These are phyloP conservation scores for Oryza nivara DNA, from an alignment of 176 grass and related monocot species.

Conservation along the genomic window DNA sequence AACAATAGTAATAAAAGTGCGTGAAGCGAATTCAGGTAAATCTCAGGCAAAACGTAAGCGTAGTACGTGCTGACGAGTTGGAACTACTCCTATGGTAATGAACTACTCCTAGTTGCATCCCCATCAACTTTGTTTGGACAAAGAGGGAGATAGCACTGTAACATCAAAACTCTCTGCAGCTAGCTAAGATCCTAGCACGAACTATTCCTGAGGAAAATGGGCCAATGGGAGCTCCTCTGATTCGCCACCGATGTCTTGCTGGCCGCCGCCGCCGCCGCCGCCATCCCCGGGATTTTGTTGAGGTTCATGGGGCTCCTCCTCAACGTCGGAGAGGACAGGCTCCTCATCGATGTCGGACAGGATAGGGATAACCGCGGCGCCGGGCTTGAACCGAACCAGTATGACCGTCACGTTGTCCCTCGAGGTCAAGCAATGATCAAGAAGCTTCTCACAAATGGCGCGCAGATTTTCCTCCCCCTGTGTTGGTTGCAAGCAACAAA, in stretches of 20 bases:
- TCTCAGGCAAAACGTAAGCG: not conserved
- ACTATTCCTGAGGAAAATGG: not conserved
- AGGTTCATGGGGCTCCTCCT: not conserved
- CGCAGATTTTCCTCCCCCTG: slow-evolving; percentile 6
- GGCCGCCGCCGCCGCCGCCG: no score
- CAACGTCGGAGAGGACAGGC: not conserved
- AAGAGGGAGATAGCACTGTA: not conserved
- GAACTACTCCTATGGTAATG: not conserved
- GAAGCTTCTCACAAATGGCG: not conserved
- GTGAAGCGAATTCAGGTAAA: not conserved
- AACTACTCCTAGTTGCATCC: not conserved
- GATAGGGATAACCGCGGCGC: not conserved
- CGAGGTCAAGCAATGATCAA: not conserved
- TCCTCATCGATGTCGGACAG: not conserved
- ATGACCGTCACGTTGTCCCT: not conserved
- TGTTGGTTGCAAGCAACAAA: slow-evolving; percentile 5
- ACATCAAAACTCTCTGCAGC: not conserved
- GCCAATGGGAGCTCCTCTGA: not conserved
- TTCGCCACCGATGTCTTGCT: not conserved
- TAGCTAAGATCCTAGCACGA: not conserved
- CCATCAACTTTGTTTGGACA: not conserved
- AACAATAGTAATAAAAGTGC: not conserved
- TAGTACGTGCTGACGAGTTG: not conserved
- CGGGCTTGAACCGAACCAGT: slow-evolving; percentile 31
- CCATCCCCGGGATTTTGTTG: not conserved